A percentile compares a stretch with the other conserved stretches of the same genome.
phyloP scores from a whole-genome alignment of 108 stramenopile species.

The Discostella stelligeroides region DNA sequence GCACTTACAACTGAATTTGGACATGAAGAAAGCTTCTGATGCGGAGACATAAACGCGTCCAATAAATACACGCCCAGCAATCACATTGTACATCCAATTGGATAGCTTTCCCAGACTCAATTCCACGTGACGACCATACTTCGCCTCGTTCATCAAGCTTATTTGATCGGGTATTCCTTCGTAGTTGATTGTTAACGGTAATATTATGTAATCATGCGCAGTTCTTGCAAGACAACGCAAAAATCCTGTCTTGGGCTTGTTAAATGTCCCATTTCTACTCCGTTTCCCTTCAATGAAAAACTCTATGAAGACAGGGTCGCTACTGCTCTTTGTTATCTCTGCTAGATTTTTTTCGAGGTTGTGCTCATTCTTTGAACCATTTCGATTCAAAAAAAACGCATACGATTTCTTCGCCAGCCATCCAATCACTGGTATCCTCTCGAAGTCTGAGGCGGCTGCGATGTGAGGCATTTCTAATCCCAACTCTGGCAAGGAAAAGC shows the following conservation, averaged over 20 bases:
- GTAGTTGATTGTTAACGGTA: conserved; percentile 87
- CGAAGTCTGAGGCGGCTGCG: conserved; percentile 79
- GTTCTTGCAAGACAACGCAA: conserved; percentile 60
- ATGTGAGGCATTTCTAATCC: conserved; percentile 75
- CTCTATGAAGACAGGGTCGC: conserved; percentile 56
- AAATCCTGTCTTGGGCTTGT: conserved; percentile 82
- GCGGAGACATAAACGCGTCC: conserved; percentile 81
- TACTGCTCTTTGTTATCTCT: conserved; percentile 10
- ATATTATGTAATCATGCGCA: conserved; percentile 54
- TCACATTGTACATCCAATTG: conserved; percentile 38
- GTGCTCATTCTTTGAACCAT: conserved; percentile 50
- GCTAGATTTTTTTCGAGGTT: conserved; percentile 36
- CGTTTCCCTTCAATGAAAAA: conserved; percentile 87
- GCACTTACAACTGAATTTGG: conserved; percentile 5
- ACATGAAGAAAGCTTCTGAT: conserved; percentile 52
- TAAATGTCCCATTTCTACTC: conserved; percentile 80
- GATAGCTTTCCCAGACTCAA: conserved; percentile 37
- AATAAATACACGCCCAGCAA: conserved; percentile 57
- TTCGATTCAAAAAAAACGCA: conserved; percentile 79
- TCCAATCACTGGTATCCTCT: conserved; percentile 71
- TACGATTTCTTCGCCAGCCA: conserved; percentile 54
- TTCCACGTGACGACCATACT: conserved; percentile 12
- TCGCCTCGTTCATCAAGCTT: conserved; percentile 59
- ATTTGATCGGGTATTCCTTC: conserved; percentile 81
- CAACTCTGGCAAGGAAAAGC: conserved; percentile 87